Base-by-base conservation (phyloP, 257 asterid species). In the Lavandula angustifolia region DNA sequence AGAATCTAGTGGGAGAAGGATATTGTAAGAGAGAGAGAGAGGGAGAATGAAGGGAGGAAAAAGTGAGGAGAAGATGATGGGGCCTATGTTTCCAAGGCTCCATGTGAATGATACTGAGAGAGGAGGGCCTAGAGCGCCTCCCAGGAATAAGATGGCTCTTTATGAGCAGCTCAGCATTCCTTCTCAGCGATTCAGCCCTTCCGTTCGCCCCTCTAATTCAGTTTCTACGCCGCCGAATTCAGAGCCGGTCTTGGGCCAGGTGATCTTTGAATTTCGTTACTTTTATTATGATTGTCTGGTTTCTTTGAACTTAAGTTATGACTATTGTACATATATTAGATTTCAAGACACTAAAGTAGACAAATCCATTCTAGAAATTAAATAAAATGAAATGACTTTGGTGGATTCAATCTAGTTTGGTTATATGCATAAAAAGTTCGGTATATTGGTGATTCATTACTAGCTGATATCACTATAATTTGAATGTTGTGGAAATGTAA, bases 51-150 rank as follows among this genome's bases (percentile, higher is more conserved):
- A 73, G 80, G 79, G 85, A 81, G 91, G 88, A 58, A 87, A 65
- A 76, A 91, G 78, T 42, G 95, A 79, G 65, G 96, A 85, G 70
- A 85, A 78, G 81, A 54, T 58, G 11, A 76, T 81, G 89, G 90
- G 87, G 50, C 95, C 98, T 47, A 82, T 92, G 94, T 92, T 92
- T 74, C 96, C 98, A n/a, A 85, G 98, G 84, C 91, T 92, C 80
- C 89, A 92, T 77, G 89, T 92, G 16, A 92, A 85, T 74, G 95
- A 89, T 79, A 73, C 94, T 3, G 96, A 84, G 54, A 91, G 86
- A 65, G 92, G 96, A 78, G 96, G 96, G 76, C 98, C 98, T 42
- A 84, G 95, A 80, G 98, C 98, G 33, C 98, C 98, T 58, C 98
- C 98, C 47, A 89, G 98, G 70, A 92, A 92, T 68, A 92, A 89